Percentiles rank a stretch among this genome's conserved stretches.
These are phyloP conservation scores for Xerocomus nothofagi DNA, from an alignment of 1,284 basidiomycete species.

Conservation along the genomic window DNA sequence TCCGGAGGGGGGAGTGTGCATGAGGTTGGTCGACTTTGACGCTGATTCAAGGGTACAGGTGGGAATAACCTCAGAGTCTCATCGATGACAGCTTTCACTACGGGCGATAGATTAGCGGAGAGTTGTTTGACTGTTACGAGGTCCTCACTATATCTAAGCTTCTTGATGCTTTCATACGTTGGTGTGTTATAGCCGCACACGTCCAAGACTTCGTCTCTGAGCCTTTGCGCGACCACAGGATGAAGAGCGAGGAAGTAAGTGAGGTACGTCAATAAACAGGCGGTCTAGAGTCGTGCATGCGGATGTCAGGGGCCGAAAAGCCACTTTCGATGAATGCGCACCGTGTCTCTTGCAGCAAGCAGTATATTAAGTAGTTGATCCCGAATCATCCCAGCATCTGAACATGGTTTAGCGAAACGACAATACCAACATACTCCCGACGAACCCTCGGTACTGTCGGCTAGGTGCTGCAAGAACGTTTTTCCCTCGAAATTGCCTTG, in stretches of 20 bases:
- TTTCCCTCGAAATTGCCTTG: conserved; percentile 47
- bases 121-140: background rate
- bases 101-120: conserved; percentile 9
- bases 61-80: conserved; percentile 73
- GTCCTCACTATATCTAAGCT: conserved; percentile 61
- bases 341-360: conserved; percentile 73
- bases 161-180: conserved; percentile 52
- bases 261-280: conserved; percentile 59
- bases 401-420: conserved; percentile 8
- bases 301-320: conserved; percentile 1
- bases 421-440: conserved; percentile 3
- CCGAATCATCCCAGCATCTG: conserved; percentile 58
- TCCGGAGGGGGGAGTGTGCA: conserved; percentile 55
- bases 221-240: conserved; percentile 50
- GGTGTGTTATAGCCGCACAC: conserved; percentile 52
- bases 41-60: conserved; percentile 66
- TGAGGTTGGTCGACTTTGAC: conserved; percentile 50
- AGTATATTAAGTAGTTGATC: conserved; percentile 75
- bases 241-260: conserved; percentile 66
- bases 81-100: conserved; percentile 71
- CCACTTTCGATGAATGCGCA: conserved; percentile 32
- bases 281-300: conserved; percentile 44
- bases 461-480: conserved; percentile 66
- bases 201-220: conserved; percentile 62
- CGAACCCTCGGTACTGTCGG: conserved; percentile 61